These are phyloP conservation scores for Calocybe gambosa DNA, from an alignment of 1,284 basidiomycete species.

Conservation along the genomic window DNA sequence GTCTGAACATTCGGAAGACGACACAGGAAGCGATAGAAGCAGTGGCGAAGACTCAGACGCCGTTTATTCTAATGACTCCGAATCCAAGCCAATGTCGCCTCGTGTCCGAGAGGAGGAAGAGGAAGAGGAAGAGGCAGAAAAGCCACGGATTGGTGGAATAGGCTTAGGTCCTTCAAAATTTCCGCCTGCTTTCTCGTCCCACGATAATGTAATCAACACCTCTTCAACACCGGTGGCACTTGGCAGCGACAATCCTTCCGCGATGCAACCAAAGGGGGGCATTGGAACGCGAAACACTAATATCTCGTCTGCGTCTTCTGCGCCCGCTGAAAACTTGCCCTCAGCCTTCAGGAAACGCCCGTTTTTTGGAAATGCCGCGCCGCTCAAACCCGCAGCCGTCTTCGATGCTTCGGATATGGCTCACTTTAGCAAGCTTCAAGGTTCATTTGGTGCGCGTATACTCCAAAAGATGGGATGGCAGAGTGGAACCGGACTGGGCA, in stretches of 20 bases:
- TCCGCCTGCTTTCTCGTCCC: conserved; percentile 17
- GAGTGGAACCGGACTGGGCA: conserved; percentile 78
- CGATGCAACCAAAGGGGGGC: conserved; percentile 16
- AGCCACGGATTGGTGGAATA: conserved; percentile 45
- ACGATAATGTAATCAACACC: conserved; percentile 44
- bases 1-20: conserved; percentile 24
- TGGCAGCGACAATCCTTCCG: conserved; percentile 31
- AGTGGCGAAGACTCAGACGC: conserved; percentile 34
- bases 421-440: conserved; percentile 76
- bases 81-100: conserved; percentile 48
- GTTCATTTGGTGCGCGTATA: conserved; percentile 79
- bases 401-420: conserved; percentile 62
- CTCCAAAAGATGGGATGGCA: conserved; percentile 95
- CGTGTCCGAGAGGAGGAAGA: conserved; percentile 48
- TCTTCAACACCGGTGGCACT: conserved; percentile 15
- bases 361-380: conserved; percentile 51
- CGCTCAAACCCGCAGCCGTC: conserved; percentile 38
- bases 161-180: conserved; percentile 30
- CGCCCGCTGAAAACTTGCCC: conserved; percentile 25
- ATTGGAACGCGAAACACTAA: conserved; percentile 29
- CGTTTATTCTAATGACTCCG: conserved; percentile 37
- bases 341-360: conserved; percentile 35
- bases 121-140: conserved; percentile 33
- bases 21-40: conserved; percentile 24
- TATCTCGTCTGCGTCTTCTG: conserved; percentile 16